Evolutionary conservation across 805 yeast species (phyloP).

Genomic region (Pichia manshurica): DNA sequence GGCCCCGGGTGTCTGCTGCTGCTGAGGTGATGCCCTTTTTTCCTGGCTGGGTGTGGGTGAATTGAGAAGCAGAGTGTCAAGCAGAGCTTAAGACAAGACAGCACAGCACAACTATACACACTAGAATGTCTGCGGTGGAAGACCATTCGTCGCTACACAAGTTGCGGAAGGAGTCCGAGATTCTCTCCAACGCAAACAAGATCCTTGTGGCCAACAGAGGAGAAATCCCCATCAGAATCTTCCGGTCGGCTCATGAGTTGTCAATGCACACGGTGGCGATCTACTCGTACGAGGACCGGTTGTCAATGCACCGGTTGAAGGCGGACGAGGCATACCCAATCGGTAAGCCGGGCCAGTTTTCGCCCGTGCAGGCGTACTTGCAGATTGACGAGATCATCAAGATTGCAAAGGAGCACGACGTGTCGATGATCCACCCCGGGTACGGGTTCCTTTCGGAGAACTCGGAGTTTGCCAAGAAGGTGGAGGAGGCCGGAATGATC

Average conservation of each 20-base stretch:
- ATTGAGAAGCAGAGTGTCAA: too few species aligned
- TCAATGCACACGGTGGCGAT: conserved; percentile 97
- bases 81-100: too few species aligned
- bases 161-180: conserved; percentile 38
- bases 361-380: conserved; percentile 94
- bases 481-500: conserved; percentile 81
- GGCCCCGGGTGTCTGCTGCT: too few species aligned
- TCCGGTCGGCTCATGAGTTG: conserved; percentile 95
- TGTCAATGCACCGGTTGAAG: conserved; percentile 91
- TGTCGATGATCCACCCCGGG: conserved; percentile 89
- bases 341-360: conserved; percentile 81
- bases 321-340: conserved; percentile 92
- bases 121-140: conserved; percentile 27
- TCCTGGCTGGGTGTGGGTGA: too few species aligned
- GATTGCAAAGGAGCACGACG: conserved; percentile 73
- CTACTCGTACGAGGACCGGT: conserved; percentile 91
- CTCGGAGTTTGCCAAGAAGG: conserved; percentile 89
- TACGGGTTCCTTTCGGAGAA: conserved; percentile 89
- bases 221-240: conserved; percentile 81
- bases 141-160: conserved; percentile 31
- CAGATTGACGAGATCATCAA: conserved; percentile 91
- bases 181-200: conserved; percentile 50
- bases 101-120: background rate
- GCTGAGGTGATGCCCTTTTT: too few species aligned
- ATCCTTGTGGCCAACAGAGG: conserved; percentile 81